phyloP scores from a whole-genome alignment of 805 yeast species.

The Cyberlindnera galapagoensis region DNA sequence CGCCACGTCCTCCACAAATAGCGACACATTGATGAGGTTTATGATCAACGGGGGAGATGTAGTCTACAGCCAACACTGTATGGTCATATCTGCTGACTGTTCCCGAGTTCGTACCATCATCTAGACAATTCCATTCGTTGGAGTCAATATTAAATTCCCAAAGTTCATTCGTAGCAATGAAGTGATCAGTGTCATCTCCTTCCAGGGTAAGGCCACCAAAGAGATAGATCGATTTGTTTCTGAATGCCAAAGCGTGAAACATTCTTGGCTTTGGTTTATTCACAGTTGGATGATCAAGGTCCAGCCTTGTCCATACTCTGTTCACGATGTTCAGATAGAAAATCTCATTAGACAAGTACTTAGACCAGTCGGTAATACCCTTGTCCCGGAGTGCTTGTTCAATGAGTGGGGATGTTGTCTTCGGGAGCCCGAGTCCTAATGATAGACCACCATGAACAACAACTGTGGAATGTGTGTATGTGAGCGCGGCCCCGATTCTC shows the following conservation, averaged over 20 bases:
- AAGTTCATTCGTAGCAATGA: constrained; percentile 51
- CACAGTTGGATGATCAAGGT: constrained; percentile 15
- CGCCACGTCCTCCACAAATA: constrained; percentile 48
- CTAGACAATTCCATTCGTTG: constrained; percentile 47
- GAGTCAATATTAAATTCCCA: constrained; percentile 59
- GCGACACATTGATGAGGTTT: constrained; percentile 41
- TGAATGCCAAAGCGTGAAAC: constrained; percentile 50
- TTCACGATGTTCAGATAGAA: constrained; percentile 55
- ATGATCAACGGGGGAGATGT: constrained; percentile 31
- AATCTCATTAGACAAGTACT: constrained; percentile 49
- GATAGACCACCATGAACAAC: constrained; percentile 66
- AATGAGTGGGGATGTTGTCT: constrained; percentile 11
- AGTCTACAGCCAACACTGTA: constrained; percentile 36
- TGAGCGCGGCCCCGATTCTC: constrained; percentile 63
- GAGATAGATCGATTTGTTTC: constrained; percentile 45
- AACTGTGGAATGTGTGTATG: constrained; percentile 51
- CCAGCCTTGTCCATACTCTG: constrained; percentile 47
- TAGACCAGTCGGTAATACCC: constrained; percentile 5
- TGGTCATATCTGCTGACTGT: constrained; percentile 45
- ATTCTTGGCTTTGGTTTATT: constrained; percentile 32
- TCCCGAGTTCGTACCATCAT: constrained; percentile 33
- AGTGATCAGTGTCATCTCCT: constrained; percentile 26
- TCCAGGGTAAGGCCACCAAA: constrained; percentile 58
- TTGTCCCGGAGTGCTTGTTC: constrained; percentile 7
- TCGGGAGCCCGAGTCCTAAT: constrained; percentile 35